Conservation (phyloP, 345 rosid species). For the Arabis hirsuta region DNA sequence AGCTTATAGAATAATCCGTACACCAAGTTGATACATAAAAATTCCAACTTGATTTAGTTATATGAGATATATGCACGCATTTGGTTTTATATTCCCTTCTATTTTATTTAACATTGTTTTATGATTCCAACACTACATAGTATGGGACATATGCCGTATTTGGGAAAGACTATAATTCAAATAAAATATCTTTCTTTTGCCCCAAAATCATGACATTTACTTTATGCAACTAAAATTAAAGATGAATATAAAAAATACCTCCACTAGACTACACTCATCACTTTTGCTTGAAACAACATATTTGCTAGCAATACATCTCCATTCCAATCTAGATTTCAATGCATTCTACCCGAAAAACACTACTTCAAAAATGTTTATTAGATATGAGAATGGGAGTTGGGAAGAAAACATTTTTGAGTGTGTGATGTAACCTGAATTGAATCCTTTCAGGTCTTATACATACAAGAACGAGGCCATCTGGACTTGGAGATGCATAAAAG, state of each 20-base stretch:
- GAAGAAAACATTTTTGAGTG: too few species aligned
- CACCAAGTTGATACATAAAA: slow-evolving; percentile 31
- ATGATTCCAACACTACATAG: slow-evolving; percentile 22
- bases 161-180: slow-evolving; percentile 41
- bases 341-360: too few species aligned
- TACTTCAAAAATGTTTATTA: too few species aligned
- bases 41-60: slow-evolving; percentile 29
- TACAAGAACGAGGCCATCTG: too few species aligned
- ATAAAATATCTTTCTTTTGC: not conserved
- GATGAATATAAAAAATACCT: slow-evolving; percentile 9
- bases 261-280: not conserved
- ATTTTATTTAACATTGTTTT: slow-evolving; percentile 17
- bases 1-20: slow-evolving; percentile 39
- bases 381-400: too few species aligned
- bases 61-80: slow-evolving; percentile 17
- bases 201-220: slow-evolving; percentile 4
- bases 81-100: not conserved
- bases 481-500: too few species aligned
- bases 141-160: slow-evolving; percentile 33
- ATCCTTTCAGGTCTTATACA: too few species aligned
- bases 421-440: too few species aligned
- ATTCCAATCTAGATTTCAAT: too few species aligned
- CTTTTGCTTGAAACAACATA: too few species aligned
- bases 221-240: not conserved
- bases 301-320: too few species aligned